These are phyloP conservation scores for Lithocarpus polystachyus DNA, from an alignment of 306 rosid genomes.

Conservation along the genomic window DNA sequence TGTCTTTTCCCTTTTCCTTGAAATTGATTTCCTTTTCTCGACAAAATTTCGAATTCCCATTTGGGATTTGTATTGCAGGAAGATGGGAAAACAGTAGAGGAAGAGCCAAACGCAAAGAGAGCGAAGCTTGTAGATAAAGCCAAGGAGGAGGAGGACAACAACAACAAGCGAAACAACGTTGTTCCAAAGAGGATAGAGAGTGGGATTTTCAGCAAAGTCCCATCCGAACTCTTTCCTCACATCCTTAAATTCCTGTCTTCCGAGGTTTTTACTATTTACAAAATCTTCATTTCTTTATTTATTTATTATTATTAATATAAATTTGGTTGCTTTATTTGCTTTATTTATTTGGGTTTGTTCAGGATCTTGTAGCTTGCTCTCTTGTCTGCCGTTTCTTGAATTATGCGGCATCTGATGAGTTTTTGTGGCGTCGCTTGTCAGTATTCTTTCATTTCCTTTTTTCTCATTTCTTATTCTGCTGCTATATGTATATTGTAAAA, in stretches of 20 bases:
- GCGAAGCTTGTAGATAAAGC: constrained; percentile 27
- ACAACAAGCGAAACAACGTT: constrained; percentile 3
- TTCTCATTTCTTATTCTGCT: no score
- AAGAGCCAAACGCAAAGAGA: constrained; percentile 57
- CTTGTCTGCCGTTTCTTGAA: constrained; percentile 77
- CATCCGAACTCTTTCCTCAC: constrained; percentile 75
- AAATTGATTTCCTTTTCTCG: background rate
- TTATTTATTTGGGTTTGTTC: background rate
- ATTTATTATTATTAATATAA: background rate
- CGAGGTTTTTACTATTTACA: constrained; percentile 37
- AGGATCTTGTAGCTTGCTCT: constrained; percentile 87
- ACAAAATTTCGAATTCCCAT: background rate
- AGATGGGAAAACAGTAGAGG: constrained; percentile 34
- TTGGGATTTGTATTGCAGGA: constrained; percentile 36
- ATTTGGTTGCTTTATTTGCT: background rate
- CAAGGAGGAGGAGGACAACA: constrained; percentile 4
- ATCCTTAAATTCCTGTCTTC: constrained; percentile 91
- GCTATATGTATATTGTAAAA: no score
- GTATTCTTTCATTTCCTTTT: constrained; percentile 19
- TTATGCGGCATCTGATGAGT: constrained; percentile 85
- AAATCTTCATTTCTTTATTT: background rate
- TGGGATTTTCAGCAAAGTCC: constrained; percentile 68
- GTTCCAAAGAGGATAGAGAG: constrained; percentile 53
- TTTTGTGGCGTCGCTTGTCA: constrained; percentile 93
- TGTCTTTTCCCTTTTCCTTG: background rate